Evolutionary conservation across 768 basidiomycete species (phyloP), one percentile per base, ranked within the genome.

Genomic region (Sistotremastrum suecicum): DNA sequence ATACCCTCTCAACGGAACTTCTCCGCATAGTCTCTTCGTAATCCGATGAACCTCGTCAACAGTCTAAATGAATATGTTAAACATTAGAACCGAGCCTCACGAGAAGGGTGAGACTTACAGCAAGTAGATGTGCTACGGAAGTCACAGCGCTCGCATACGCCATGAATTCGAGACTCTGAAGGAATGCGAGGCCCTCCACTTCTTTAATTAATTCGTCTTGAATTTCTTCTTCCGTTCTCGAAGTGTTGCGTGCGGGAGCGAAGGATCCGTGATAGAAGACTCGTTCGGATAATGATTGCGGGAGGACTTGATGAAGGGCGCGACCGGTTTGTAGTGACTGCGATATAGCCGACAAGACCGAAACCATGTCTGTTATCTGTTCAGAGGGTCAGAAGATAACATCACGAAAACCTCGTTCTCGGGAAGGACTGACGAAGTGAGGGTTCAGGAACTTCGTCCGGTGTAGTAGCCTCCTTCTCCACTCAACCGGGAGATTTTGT

Each of bases 361-460:
- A 58, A 48, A 72, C 63, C 5, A 72, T 65, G 46, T 75, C 73
- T 30, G 59, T 55, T 41, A 63, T 64, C 63, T 69, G 48, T 5
- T 20, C 20, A 20, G 20, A 20, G 20, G 20, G 20, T 20, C 20
- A 20, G 29, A 7, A 8, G 7, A 34, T 1, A 33, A 8, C 6
- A 30, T 29, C 5, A 39, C n/a, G 30, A 20, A 37, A 12, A 35
- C 20, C 20, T 20, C 20, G 20, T 20, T 20, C 20, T 37, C 20
- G 20, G 3, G n/a, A 3, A 36, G 3, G 32, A 65, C 67, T 50
- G 47, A 72, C 74, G 50, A 76, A 73, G 52, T 70, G 66, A 0
- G 76, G 75, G 52, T 78, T 72, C 37, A 78, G 61, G 45, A 73
- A 66, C 34, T 68, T 65, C 2, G 71, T 74, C 42, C 61, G 58